A percentile compares a stretch with the other conserved stretches of the same genome.
Evolutionary conservation across 192 early-diverging fungal species (phyloP).

Genomic region (Haplosporangium gracile): DNA sequence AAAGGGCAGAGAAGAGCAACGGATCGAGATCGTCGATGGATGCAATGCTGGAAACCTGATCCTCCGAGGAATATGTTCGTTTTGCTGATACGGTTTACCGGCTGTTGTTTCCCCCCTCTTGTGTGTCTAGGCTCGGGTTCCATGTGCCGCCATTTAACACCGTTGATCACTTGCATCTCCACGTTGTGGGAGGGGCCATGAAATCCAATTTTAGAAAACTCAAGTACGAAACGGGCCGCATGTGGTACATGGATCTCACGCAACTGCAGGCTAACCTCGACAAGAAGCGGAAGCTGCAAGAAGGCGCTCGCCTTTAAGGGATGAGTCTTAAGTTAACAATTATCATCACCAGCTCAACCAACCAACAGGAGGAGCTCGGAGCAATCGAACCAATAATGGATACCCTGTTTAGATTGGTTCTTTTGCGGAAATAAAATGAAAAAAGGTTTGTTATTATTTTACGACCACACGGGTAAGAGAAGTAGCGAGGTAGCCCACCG

Average conservation of each 20-base stretch:
- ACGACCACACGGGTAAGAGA: no score
- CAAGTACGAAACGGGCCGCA: slow-evolving; percentile 47
- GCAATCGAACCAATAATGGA: background rate
- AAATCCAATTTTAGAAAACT: slow-evolving; percentile 53
- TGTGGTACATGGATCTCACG: slow-evolving; percentile 45
- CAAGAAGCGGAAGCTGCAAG: slow-evolving; percentile 19
- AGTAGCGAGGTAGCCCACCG: no score
- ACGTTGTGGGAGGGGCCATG: slow-evolving; percentile 72
- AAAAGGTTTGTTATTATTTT: background rate
- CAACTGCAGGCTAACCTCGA: slow-evolving; percentile 28
- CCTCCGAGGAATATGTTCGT: background rate
- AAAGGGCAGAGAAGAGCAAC: no score
- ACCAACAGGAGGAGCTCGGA: no score
- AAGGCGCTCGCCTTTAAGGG: slow-evolving; percentile 40
- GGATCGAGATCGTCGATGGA: background rate
- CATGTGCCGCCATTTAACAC: slow-evolving; percentile 82
- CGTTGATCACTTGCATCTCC: slow-evolving; percentile 79
- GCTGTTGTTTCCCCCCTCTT: background rate
- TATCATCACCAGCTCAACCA: background rate
- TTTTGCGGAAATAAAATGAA: background rate
- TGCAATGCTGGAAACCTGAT: background rate
- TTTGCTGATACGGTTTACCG: background rate
- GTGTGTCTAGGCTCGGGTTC: slow-evolving; percentile 69
- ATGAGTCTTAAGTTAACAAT: background rate
- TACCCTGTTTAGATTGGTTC: background rate